phyloP scores from a whole-genome alignment of 2,329 filamentous ascomycete genomes.

The Aspergillus tanneri region DNA sequence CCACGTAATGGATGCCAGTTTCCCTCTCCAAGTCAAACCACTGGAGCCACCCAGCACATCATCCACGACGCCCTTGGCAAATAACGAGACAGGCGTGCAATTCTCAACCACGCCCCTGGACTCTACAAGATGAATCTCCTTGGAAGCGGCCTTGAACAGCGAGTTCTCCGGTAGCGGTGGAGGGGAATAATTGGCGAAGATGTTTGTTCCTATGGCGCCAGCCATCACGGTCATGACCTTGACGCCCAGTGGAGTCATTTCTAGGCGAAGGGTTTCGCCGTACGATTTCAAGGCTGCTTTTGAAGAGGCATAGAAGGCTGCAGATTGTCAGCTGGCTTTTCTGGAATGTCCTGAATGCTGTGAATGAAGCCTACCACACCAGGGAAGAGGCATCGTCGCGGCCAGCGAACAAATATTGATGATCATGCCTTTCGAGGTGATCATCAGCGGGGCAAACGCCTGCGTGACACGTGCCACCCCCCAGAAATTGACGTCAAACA shows the following conservation, averaged over 20 bases:
- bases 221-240: conserved; percentile 23
- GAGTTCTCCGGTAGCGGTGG: conserved; percentile 19
- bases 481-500: conserved; percentile 48
- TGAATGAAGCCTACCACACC: conserved; percentile 4
- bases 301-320: conserved; percentile 22
- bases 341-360: not conserved
- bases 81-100: conserved; percentile 9
- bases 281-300: conserved; percentile 26
- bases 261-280: conserved; percentile 22
- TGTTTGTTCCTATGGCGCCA: conserved; percentile 20
- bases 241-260: conserved; percentile 27
- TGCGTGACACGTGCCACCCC: conserved; percentile 38
- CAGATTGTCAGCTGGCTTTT: too few relatives aligned
- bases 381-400: conserved; percentile 16
- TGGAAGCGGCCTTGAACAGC: conserved; percentile 16
- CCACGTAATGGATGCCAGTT: conserved; percentile 12
- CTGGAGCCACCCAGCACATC: conserved; percentile 24
- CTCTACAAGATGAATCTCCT: conserved; percentile 9
- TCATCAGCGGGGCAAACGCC: conserved; percentile 35
- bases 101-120: conserved; percentile 2
- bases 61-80: conserved; percentile 22
- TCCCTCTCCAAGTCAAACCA: conserved; percentile 23
- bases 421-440: conserved; percentile 25
- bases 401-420: conserved; percentile 29
- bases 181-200: conserved; percentile 13